Evolutionary conservation across 176 grass and related monocot species (phyloP).

Genomic region (Ananas comosus): DNA sequence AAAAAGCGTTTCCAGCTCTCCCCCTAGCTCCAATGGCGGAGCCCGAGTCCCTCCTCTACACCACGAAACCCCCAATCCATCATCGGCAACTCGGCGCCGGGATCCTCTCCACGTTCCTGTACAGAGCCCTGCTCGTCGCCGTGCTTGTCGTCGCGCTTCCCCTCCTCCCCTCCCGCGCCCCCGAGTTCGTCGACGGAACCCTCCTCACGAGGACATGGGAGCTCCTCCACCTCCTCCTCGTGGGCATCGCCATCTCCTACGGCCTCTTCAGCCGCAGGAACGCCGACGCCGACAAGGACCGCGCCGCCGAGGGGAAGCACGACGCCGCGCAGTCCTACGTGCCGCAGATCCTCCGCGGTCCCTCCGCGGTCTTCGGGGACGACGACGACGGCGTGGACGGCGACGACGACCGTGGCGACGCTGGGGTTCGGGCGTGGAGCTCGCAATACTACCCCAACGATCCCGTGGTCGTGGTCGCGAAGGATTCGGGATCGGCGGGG

Average conservation of each 20-base stretch:
- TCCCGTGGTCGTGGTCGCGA: conserved; percentile 32
- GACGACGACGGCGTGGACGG: conserved; percentile 21
- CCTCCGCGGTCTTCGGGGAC: conserved; percentile 40
- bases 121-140: conserved; percentile 40
- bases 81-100: background rate
- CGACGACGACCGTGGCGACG: background rate
- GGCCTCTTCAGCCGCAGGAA: conserved; percentile 86
- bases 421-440: conserved; percentile 47
- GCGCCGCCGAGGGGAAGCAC: conserved; percentile 23
- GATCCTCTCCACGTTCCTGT: conserved; percentile 26
- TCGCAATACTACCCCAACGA: conserved; percentile 34
- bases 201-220: conserved; percentile 72
- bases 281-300: conserved; percentile 11
- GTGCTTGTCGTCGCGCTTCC: conserved; percentile 50
- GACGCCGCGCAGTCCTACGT: conserved; percentile 41
- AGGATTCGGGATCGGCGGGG: background rate
- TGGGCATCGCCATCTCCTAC: conserved; percentile 81
- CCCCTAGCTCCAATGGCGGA: conserved; percentile 38
- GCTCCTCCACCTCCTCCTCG: conserved; percentile 74
- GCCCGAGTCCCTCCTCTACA: conserved; percentile 34
- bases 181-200: conserved; percentile 33
- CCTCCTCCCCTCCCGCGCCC: conserved; percentile 45
- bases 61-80: conserved; percentile 22
- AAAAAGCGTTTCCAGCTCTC: background rate
- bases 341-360: conserved; percentile 44